Conservation (phyloP, 2,329 filamentous ascomycete genomes). For the Paraphaeosphaeria minitans region DNA sequence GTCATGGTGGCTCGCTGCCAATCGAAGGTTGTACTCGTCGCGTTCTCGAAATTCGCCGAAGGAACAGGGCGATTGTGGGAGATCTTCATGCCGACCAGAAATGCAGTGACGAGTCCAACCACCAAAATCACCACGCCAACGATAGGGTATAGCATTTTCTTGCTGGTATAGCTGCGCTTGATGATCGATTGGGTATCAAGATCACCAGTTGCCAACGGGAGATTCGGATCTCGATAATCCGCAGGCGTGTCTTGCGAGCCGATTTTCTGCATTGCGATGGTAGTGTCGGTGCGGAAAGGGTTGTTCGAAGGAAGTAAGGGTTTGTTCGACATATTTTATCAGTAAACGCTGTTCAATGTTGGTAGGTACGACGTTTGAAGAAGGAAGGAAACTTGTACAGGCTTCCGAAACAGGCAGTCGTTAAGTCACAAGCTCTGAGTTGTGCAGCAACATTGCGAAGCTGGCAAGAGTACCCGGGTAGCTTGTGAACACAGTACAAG, state of each 20-base stretch:
- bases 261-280: not conserved
- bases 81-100: not conserved
- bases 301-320: not conserved
- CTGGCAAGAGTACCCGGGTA: too few species aligned
- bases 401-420: not conserved
- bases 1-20: not conserved
- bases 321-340: not conserved
- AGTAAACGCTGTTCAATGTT: not conserved
- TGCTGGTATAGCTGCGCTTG: not conserved
- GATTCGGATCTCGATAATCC: constrained; percentile 3
- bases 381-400: not conserved
- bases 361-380: too few species aligned
- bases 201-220: not conserved
- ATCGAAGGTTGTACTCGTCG: not conserved
- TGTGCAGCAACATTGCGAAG: not conserved
- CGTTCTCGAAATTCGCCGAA: not conserved
- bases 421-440: not conserved
- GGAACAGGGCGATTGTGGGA: not conserved
- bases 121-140: not conserved
- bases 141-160: not conserved
- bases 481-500: too few species aligned
- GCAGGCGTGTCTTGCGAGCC: not conserved
- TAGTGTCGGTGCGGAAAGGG: not conserved
- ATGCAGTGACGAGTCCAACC: not conserved
- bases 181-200: not conserved